Base-by-base conservation (phyloP, 257 asterid genomes). In the Salvia hispanica region DNA sequence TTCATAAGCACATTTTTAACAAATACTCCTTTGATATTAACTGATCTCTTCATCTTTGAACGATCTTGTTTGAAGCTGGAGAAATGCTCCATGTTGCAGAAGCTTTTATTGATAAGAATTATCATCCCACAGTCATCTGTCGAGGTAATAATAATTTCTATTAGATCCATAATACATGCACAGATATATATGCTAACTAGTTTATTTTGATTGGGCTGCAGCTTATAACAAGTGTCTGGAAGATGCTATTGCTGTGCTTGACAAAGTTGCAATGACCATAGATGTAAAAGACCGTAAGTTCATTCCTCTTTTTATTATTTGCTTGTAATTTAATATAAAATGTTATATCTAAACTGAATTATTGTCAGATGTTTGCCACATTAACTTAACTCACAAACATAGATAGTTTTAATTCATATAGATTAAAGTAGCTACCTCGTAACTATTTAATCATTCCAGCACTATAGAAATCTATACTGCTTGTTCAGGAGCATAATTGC, bases 61-160 rank as follows among this genome's bases (percentile, higher is more conserved):
- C 37, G 15, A 55, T 72, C 10, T 61, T 64, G 39, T 39, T 25
- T 88, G 81, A 52, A 93, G 99, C 97, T 73, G 99, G 99, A 79
- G 99, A 90, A 89, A 93, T 93, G 99, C 96, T 93, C 66, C 99
- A 93, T 71, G 97, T 93, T 80, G 99, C 97, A 9, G 99, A 94
- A 80, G 96, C 96, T 47, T 94, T 88, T 83, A 94, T 94, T 72
- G 97, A 82, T 78, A 91, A 91, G 80, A 83, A 73, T 56, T 93
- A 85, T 79, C 97, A 93, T 62, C 96, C 97, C 46, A 90, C 97
- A 12, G 96, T 91, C 60, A 91, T 94, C 58, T 94, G 97, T 69
- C 83, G 95, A 78, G 99, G 99, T 94, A 80, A 47, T 60, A 33
- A 66, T 42, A 50, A 14, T 13, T 61, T 36, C 37, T 56, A 10